phyloP scores from a whole-genome alignment of 2,329 filamentous ascomycete genomes.

The Sporothrix luriei region DNA sequence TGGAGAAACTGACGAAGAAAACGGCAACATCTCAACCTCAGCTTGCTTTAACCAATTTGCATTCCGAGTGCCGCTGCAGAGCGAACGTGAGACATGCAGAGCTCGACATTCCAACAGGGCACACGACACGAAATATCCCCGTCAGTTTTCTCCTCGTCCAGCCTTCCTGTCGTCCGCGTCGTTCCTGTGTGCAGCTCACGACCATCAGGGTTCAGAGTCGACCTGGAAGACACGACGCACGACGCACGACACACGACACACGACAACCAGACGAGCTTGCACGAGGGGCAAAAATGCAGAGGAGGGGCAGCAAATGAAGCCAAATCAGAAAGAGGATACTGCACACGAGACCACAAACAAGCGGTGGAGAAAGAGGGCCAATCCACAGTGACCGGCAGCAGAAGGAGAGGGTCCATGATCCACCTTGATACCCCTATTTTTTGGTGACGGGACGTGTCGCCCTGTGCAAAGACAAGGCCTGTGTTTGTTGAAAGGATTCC shows the following conservation, averaged over 20 bases:
- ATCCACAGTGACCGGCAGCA: not conserved
- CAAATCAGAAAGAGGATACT: conserved; percentile 25
- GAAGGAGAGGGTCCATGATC: not conserved
- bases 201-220: conserved; percentile 24
- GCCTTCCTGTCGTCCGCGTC: too few relatives aligned
- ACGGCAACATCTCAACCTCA: not conserved
- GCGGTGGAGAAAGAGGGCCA: not conserved
- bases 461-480: not conserved
- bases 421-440: not conserved
- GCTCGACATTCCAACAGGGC: not conserved
- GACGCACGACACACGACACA: not conserved
- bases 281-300: not conserved
- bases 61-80: not conserved
- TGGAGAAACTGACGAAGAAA: not conserved
- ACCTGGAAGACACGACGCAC: too few relatives aligned
- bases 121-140: not conserved
- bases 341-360: conserved; percentile 24
- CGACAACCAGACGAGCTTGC: not conserved
- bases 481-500: too few relatives aligned
- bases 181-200: not conserved
- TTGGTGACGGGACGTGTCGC: not conserved
- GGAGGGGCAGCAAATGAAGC: not conserved
- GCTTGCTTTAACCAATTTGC: not conserved
- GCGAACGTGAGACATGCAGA: not conserved
- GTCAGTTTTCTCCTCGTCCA: not conserved